phyloP scores from a whole-genome alignment of 2,329 filamentous ascomycete species.

The Zalaria sp. region DNA sequence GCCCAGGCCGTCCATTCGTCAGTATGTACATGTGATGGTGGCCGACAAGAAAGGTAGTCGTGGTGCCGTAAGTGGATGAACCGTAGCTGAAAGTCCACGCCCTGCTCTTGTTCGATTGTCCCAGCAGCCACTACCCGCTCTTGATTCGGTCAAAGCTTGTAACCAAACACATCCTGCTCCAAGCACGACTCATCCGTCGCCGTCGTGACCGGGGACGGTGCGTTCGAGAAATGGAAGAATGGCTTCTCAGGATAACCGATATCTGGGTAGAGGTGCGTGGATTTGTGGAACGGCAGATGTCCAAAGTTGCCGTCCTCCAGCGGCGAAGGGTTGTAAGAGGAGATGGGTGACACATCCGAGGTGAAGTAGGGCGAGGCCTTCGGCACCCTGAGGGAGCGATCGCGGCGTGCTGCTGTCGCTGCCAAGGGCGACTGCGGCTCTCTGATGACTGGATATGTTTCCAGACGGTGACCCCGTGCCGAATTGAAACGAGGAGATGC shows the following conservation, averaged over 20 bases:
- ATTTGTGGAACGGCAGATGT: not conserved
- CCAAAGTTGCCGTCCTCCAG: not conserved
- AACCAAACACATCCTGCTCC: not conserved
- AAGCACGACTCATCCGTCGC: not conserved
- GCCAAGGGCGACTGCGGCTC: not conserved
- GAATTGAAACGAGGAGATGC: not conserved
- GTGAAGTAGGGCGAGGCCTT: not conserved
- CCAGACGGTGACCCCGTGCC: not conserved
- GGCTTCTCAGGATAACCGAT: not conserved
- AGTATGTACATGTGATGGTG: too few relatives aligned
- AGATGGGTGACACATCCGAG: not conserved
- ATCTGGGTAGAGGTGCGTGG: not conserved
- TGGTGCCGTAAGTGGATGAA: too few relatives aligned
- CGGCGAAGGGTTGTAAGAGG: not conserved
- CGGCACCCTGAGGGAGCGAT: not conserved
- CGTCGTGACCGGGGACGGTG: not conserved
- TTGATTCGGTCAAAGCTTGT: too few relatives aligned
- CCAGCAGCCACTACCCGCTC: too few relatives aligned
- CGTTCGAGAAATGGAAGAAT: not conserved
- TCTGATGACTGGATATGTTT: not conserved
- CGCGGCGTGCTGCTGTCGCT: not conserved
- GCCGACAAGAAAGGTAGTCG: too few relatives aligned
- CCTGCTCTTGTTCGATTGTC: too few relatives aligned
- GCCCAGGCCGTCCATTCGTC: too few relatives aligned
- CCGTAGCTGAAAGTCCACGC: too few relatives aligned